Base-by-base conservation (phyloP, 1,284 basidiomycete species). In the Apiotrichum montevideense region DNA sequence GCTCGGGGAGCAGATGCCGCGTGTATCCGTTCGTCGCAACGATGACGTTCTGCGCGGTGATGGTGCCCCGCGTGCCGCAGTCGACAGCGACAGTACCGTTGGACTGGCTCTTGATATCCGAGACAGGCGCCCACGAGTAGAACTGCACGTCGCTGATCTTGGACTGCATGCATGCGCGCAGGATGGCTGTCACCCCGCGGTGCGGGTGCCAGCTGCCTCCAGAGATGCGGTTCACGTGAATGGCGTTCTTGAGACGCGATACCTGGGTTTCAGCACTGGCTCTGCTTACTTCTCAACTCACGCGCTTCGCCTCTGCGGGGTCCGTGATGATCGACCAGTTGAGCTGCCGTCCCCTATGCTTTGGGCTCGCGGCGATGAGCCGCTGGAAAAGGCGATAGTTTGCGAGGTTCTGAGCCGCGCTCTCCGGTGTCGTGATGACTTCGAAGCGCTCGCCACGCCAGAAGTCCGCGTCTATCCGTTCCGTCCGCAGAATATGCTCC, bases 401-500 rank as follows among this genome's bases (percentile, higher is more conserved):
- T n/a, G 29, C 42, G 10, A 15, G 39, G 10, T 53, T 53, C 43
- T 46, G 34, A 1, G 43, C 35, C 4, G 43, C 44, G 21, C 51
- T 15, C 21, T 53, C 37, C 5, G 43, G 44, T 9, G 10, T 46
- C 14, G 35, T 46, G 34, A 53, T 10, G 14, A 53, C 69, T 50
- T 70, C 68, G 8, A 64, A 50, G 15, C 65, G 64, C 9, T 65
- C 46, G 6, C 64, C 62, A 33, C 60, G 62, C 21, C 50, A 45
- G 63, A 65, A 57, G 65, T 68, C 35, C 7, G 68, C 65, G 6
- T 67, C 66, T 50, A 66, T 63, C 3, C 52, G 52, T 42, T 70
- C 64, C 35, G 55, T 54, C 43, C 60, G 35, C 2, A 70, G 75
- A 83, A 90, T 86, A 45, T 87, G 82, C 11, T 81, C 80, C 2